phyloP scores from a whole-genome alignment of 768 basidiomycete species.

The Mycena vitilis region DNA sequence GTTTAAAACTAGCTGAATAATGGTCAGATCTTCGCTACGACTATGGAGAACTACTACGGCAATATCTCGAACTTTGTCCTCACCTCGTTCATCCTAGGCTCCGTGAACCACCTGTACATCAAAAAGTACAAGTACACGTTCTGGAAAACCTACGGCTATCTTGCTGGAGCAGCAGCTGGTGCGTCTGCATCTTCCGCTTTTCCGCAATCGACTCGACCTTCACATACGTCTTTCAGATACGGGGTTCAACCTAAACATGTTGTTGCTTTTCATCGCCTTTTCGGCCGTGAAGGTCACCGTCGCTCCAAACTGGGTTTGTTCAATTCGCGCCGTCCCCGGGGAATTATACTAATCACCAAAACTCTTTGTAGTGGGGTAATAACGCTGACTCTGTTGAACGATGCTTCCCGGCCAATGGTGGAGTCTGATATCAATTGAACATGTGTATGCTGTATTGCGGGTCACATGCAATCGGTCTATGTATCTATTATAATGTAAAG shows the following conservation, averaged over 20 bases:
- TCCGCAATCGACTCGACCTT: too few relatives aligned
- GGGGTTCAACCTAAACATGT: slow-evolving; percentile 43
- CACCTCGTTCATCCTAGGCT: slow-evolving; percentile 39
- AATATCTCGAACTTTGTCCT: slow-evolving; percentile 38
- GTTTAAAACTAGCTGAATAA: too few relatives aligned
- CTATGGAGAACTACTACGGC: slow-evolving; percentile 40
- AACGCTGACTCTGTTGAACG: slow-evolving; percentile 41
- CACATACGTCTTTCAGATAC: slow-evolving; percentile 28
- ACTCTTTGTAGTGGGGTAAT: slow-evolving; percentile 38
- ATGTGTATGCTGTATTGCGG: too few relatives aligned
- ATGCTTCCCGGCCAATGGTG: slow-evolving; percentile 29
- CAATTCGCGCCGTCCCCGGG: too few relatives aligned
- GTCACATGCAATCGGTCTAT: too few relatives aligned
- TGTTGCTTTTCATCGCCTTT: slow-evolving; percentile 42
- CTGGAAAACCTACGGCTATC: slow-evolving; percentile 43
- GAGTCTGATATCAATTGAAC: neutral
- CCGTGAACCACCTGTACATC: slow-evolving; percentile 41
- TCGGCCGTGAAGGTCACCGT: slow-evolving; percentile 39
- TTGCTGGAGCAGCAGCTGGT: slow-evolving; percentile 37
- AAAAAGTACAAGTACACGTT: slow-evolving; percentile 41
- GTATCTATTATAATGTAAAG: too few relatives aligned
- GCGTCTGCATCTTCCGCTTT: too few relatives aligned
- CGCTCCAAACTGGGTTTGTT: slow-evolving; percentile 38
- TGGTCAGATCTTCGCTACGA: slow-evolving; percentile 36
- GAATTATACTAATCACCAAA: neutral